Conservation (phyloP, 164 flowering plant species). For the Stephania cephalantha region DNA sequence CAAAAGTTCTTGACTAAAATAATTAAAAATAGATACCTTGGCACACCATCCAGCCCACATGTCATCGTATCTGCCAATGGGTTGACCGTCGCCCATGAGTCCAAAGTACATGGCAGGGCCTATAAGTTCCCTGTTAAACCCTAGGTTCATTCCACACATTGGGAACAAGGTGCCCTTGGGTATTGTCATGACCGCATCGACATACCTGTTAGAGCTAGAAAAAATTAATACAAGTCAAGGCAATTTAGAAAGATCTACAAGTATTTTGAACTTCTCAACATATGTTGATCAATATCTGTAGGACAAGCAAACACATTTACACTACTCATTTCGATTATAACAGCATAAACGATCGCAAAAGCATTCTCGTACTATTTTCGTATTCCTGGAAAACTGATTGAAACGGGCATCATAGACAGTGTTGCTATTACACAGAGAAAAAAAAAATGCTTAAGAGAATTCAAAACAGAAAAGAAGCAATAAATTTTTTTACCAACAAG, state of each 20-base stretch:
- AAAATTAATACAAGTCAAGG: constrained; percentile 15
- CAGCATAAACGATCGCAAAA: background rate
- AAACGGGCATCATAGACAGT: no score
- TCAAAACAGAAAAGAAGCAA: no score
- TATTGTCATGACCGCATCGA: constrained; percentile 44
- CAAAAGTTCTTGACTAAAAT: background rate
- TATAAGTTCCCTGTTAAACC: constrained; percentile 37
- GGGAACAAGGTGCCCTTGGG: constrained; percentile 45
- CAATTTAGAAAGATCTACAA: background rate
- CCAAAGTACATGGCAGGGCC: constrained; percentile 53
- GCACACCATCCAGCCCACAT: constrained; percentile 42
- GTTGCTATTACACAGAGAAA: no score
- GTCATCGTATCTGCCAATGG: constrained; percentile 35
- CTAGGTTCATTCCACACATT: constrained; percentile 51
- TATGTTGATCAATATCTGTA: background rate
- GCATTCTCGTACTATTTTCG: no score
- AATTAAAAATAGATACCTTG: constrained; percentile 17
- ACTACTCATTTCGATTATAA: background rate
- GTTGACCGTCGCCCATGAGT: constrained; percentile 41
- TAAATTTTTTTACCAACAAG: no score
- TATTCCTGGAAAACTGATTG: no score
- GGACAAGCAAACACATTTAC: background rate
- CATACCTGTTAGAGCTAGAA: constrained; percentile 34
- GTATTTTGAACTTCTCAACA: background rate
- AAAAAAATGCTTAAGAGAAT: no score